Conservation (phyloP, 768 basidiomycete species). For the Kwoniella dejecticola region DNA sequence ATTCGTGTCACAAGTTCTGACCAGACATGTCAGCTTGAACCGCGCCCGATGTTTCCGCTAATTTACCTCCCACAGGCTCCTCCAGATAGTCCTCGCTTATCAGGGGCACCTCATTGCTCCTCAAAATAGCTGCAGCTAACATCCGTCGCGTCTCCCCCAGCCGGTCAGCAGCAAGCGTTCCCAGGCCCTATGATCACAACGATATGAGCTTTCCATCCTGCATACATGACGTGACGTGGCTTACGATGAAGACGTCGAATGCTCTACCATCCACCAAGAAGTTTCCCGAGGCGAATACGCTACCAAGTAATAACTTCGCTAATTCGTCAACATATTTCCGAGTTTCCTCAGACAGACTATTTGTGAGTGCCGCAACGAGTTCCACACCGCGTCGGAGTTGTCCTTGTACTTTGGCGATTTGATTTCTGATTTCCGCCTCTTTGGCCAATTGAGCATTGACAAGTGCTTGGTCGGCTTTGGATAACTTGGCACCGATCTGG, state of each 20-base stretch:
- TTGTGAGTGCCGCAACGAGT: conserved; percentile 68
- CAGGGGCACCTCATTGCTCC: conserved; percentile 66
- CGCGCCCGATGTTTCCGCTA: neutral
- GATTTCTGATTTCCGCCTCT: conserved; percentile 69
- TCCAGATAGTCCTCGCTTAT: conserved; percentile 72
- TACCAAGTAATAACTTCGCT: conserved; percentile 66
- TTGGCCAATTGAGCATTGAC: conserved; percentile 80
- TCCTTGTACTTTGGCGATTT: conserved; percentile 63
- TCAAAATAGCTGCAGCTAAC: conserved; percentile 80
- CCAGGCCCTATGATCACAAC: conserved; percentile 63
- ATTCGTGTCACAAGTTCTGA: conserved; percentile 79
- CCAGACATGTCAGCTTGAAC: conserved; percentile 2
- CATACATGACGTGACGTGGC: conserved; percentile 38
- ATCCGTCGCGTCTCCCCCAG: conserved; percentile 69
- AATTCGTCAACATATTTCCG: conserved; percentile 64
- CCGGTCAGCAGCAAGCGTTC: conserved; percentile 71
- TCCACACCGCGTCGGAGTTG: conserved; percentile 68
- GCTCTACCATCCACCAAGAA: conserved; percentile 66
- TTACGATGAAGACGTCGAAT: conserved; percentile 77
- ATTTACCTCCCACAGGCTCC: conserved; percentile 64
- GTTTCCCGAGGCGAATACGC: conserved; percentile 65
- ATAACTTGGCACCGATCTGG: conserved; percentile 60
- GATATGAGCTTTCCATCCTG: conserved; percentile 4
- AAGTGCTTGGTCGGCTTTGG: conserved; percentile 82
- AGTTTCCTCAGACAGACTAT: conserved; percentile 61